Conservation (phyloP, 768 basidiomycete genomes). For the Lentinula sp. region DNA sequence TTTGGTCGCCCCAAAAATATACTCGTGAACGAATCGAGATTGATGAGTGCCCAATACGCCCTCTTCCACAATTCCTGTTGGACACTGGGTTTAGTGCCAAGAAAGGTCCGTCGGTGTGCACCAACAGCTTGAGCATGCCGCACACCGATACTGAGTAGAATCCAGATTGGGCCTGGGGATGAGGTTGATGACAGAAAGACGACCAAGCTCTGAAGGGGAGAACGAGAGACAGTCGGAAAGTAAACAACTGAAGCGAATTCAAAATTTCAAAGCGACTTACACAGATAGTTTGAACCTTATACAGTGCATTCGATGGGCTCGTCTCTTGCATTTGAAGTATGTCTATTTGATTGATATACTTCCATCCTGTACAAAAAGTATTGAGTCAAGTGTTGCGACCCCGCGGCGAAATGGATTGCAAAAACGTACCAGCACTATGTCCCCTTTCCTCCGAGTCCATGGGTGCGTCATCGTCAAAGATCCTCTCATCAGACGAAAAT, state of each 20-base stretch:
- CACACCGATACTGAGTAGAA: constrained; percentile 58
- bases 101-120: constrained; percentile 44
- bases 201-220: constrained; percentile 34
- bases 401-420: not conserved
- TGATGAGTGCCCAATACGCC: constrained; percentile 45
- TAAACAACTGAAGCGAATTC: not conserved
- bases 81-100: constrained; percentile 27
- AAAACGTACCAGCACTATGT: not conserved
- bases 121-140: constrained; percentile 73
- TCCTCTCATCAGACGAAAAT: constrained; percentile 53
- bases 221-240: not conserved
- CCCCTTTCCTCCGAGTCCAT: not conserved
- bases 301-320: constrained; percentile 42
- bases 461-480: constrained; percentile 43
- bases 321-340: constrained; percentile 36
- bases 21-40: constrained; percentile 14
- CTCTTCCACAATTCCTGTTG: constrained; percentile 76
- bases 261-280: constrained; percentile 23
- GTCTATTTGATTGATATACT: constrained; percentile 14
- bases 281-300: constrained; percentile 61
- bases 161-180: constrained; percentile 55
- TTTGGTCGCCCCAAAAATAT: constrained; percentile 41
- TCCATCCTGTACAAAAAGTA: not conserved
- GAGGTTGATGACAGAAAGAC: constrained; percentile 42
- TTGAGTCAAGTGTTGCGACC: not conserved